Evolutionary conservation across 768 basidiomycete genomes (phyloP).

Genomic region (Xerocomellus intermedius): DNA sequence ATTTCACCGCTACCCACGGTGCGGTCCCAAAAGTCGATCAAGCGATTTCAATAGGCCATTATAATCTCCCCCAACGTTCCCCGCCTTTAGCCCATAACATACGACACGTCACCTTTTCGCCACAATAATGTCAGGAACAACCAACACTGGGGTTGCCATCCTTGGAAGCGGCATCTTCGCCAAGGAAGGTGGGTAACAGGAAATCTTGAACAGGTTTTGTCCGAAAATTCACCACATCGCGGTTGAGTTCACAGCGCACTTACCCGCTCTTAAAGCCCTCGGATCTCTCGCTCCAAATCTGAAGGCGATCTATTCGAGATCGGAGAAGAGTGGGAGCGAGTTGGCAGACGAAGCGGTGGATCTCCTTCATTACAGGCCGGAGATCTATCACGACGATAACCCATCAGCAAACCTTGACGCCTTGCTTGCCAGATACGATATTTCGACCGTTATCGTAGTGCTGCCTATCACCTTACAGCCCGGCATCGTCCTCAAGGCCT

Average conservation of each 20-base stretch:
- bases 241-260: conserved; percentile 53
- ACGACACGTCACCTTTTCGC: not conserved
- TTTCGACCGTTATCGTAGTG: conserved; percentile 70
- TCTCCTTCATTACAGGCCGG: conserved; percentile 40
- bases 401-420: conserved; percentile 48
- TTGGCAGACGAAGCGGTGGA: conserved; percentile 48
- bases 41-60: not conserved
- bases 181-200: conserved; percentile 54
- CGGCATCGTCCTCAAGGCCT: conserved; percentile 55
- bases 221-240: conserved; percentile 25
- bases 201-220: conserved; percentile 3
- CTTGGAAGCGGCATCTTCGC: conserved; percentile 82
- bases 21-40: not conserved
- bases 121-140: conserved; percentile 37
- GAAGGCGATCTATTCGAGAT: conserved; percentile 80
- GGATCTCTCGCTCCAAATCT: conserved; percentile 45
- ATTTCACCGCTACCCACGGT: not conserved
- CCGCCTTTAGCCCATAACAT: not conserved
- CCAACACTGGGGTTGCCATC: conserved; percentile 60
- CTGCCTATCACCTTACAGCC: conserved; percentile 80
- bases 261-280: conserved; percentile 68
- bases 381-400: conserved; percentile 57
- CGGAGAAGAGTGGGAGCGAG: conserved; percentile 54
- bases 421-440: conserved; percentile 66
- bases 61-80: not conserved